Evolutionary conservation across 352 stramenopile genomes (phyloP).

Genomic region (Phytophthora quininea): DNA sequence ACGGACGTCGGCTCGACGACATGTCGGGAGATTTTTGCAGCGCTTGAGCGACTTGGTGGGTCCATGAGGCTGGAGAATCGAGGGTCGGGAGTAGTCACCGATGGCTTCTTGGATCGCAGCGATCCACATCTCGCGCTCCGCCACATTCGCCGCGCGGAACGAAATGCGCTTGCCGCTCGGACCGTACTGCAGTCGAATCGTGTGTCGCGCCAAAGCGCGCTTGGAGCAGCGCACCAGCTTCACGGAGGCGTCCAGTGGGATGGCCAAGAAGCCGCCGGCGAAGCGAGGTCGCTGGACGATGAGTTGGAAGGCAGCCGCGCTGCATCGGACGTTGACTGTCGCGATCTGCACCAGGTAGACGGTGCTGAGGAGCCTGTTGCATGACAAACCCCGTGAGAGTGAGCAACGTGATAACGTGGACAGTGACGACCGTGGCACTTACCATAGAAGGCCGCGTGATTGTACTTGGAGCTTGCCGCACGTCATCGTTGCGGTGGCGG

Average conservation of each 20-base stretch:
- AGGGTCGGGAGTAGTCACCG: not conserved
- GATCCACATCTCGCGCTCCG: constrained; percentile 12
- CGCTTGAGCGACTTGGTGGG: too few species aligned
- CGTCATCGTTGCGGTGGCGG: constrained; percentile 7
- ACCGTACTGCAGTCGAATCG: constrained; percentile 17
- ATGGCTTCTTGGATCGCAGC: not conserved
- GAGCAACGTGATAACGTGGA: not conserved
- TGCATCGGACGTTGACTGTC: not conserved
- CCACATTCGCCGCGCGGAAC: constrained; percentile 3
- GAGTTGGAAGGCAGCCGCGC: not conserved
- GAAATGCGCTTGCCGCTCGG: constrained; percentile 6
- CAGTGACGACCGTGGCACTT: not conserved
- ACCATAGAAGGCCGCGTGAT: constrained; percentile 17
- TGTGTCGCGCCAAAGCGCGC: constrained; percentile 15
- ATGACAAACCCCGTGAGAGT: not conserved
- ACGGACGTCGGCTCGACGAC: too few species aligned
- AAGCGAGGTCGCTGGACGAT: constrained; percentile 16
- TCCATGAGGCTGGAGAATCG: too few species aligned
- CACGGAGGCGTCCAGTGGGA: constrained; percentile 5
- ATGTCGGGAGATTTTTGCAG: too few species aligned
- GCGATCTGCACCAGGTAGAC: constrained; percentile 10
- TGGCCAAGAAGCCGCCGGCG: constrained; percentile 13
- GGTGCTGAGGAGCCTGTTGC: constrained; percentile 12
- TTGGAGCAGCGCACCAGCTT: constrained; percentile 7
- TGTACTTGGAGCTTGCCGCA: constrained; percentile 17